These are phyloP conservation scores for Thermothelomyces thermophilus DNA, from an alignment of 2,329 filamentous ascomycete species.

Conservation along the genomic window DNA sequence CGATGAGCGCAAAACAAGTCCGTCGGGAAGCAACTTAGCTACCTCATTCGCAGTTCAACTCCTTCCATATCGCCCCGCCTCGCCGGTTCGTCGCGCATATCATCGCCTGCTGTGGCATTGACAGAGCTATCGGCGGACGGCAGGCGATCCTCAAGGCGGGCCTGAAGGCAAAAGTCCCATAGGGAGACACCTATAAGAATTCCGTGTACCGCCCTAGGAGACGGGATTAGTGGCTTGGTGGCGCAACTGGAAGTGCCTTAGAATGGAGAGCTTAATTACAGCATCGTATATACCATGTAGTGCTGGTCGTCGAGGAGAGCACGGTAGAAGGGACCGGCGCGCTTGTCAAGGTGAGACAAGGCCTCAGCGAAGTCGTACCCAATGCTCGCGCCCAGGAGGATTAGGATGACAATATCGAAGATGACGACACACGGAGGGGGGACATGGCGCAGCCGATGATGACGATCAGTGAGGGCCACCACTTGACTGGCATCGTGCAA, in stretches of 20 bases:
- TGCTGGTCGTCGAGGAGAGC: not conserved
- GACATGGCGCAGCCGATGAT: not conserved
- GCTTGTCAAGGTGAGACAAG: not conserved
- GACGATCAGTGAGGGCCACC: not conserved
- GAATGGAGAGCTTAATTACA: not conserved
- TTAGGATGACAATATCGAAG: not conserved
- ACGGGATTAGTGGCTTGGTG: not conserved
- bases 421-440: constrained; percentile 1
- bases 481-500: not conserved
- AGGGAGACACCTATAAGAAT: not conserved
- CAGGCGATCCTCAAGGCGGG: not conserved
- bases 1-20: constrained; percentile 2
- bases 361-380: not conserved
- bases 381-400: not conserved
- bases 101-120: not conserved
- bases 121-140: not conserved
- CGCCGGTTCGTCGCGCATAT: not conserved
- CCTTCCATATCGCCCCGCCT: not conserved
- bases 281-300: not conserved
- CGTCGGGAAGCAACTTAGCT: constrained; percentile 1
- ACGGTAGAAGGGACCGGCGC: not conserved
- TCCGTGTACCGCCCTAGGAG: not conserved
- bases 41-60: not conserved
- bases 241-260: not conserved
- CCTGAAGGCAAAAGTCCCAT: not conserved